Conservation (phyloP, 352 stramenopile species). For the Globisporangium splendens region DNA sequence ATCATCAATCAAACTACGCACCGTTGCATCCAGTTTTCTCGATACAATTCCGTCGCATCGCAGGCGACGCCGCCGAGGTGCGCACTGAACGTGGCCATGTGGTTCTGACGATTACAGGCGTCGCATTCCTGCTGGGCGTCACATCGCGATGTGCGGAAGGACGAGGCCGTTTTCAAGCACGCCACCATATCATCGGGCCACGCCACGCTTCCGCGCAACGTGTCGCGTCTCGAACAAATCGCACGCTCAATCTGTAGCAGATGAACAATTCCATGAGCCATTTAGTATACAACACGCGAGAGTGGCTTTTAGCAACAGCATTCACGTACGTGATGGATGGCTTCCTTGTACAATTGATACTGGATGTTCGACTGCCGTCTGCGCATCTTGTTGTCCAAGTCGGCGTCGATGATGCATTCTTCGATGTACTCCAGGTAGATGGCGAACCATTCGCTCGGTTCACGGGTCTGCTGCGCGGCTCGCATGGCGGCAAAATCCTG, state of each 20-base stretch:
- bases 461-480: slow-evolving; percentile 41
- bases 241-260: slow-evolving; percentile 58
- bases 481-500: slow-evolving; percentile 35
- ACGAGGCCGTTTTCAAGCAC: slow-evolving; percentile 36
- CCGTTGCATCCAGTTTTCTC: slow-evolving; percentile 57
- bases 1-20: slow-evolving; percentile 14
- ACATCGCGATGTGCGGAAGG: slow-evolving; percentile 30
- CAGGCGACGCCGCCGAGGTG: slow-evolving; percentile 57
- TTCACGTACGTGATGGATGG: slow-evolving; percentile 63
- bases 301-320: too few species aligned
- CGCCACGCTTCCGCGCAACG: slow-evolving; percentile 53
- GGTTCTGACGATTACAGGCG: slow-evolving; percentile 68
- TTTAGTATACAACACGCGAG: background rate
- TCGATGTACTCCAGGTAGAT: slow-evolving; percentile 85
- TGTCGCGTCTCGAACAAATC: slow-evolving; percentile 70
- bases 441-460: slow-evolving; percentile 76
- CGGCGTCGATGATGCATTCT: slow-evolving; percentile 54
- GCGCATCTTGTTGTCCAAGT: slow-evolving; percentile 61
- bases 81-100: slow-evolving; percentile 54
- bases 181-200: slow-evolving; percentile 74
- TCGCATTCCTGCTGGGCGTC: slow-evolving; percentile 50
- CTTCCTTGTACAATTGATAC: slow-evolving; percentile 52
- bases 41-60: slow-evolving; percentile 66
- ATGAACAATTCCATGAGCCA: too few species aligned
- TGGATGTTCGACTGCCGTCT: slow-evolving; percentile 24